Evolutionary conservation across 805 yeast species (phyloP), one percentile per base, ranked within the genome.

Genomic region (Ogataea pini): DNA sequence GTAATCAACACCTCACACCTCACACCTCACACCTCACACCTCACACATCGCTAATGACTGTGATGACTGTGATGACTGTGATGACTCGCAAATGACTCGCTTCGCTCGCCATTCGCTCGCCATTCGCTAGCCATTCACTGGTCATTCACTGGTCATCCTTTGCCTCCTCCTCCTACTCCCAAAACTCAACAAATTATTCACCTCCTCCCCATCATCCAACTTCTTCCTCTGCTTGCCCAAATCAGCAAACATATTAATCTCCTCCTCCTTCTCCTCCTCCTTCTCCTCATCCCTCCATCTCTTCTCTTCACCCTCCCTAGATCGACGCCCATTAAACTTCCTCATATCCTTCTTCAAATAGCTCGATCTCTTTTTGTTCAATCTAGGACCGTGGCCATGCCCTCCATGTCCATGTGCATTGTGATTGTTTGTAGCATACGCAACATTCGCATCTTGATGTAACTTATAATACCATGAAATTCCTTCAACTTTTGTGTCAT

Each of bases 381-480:
- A 28, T 8, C 25, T 22, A 6, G 25, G 25, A n/a, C n/a, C n/a
- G n/a, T n/a, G n/a, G n/a, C n/a, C n/a, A n/a, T n/a, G n/a, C 33
- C 36, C 19, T 7, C 16, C 16, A n/a, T 29, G 33, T 6, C 16
- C 16, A 10, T 29, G 18, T 9, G n/a, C 12, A 22, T 44, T 16
- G 16, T 38, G 44, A 12, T 42, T 37, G 36, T 31, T 8, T 28
- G 37, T 19, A 27, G 14, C 28, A 25, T 33, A 24, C 16, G 42
- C 9, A 9, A 9, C 38, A n/a, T 39, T 17, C 27, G 36, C 22
- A 27, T 75, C 79, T 17, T 72, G 62, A 57, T 77, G 80, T 38
- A 76, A 65, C 49, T 77, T 66, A 56, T 77, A 77, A 53, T 75
- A 78, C 47, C 73, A 72, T 10, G 70, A 61, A 6, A 76, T 77